These are phyloP conservation scores for Pyricularia grisea DNA, from an alignment of 2,329 filamentous ascomycete species.

Conservation along the genomic window DNA sequence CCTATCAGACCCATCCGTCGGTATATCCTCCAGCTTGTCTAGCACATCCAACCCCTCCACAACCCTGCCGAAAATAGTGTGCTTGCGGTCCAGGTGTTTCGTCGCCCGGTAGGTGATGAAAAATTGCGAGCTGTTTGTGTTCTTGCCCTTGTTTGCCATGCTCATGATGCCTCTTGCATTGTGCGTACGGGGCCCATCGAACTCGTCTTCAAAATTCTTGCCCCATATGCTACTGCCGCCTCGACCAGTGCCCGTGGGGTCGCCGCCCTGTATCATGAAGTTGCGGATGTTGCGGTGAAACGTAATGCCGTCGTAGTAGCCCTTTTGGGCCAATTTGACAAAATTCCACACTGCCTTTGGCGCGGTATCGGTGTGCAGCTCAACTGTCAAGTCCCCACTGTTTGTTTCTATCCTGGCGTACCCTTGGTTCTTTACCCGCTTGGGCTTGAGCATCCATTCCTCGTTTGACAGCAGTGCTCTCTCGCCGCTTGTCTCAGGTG, in stretches of 20 bases:
- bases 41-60: constrained; percentile 68
- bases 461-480: constrained; percentile 83
- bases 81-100: constrained; percentile 84
- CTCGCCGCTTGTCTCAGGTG: constrained; percentile 81
- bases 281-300: constrained; percentile 93
- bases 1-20: constrained; percentile 64
- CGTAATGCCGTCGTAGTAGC: constrained; percentile 74
- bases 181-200: constrained; percentile 83
- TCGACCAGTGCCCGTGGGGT: constrained; percentile 83
- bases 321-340: constrained; percentile 73
- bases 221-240: constrained; percentile 91
- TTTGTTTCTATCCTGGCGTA: constrained; percentile 87
- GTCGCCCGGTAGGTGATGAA: constrained; percentile 85
- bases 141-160: constrained; percentile 99
- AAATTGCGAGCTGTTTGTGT: constrained; percentile 91
- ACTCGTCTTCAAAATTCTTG: constrained; percentile 88
- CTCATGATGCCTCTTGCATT: constrained; percentile 69
- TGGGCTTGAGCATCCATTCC: constrained; percentile 92
- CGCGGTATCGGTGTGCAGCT: constrained; percentile 83
- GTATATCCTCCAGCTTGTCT: constrained; percentile 65
- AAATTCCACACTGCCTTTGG: constrained; percentile 98
- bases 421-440: constrained; percentile 79
- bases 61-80: constrained; percentile 90
- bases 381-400: constrained; percentile 74
- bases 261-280: constrained; percentile 95